These are phyloP conservation scores for Aspergillus sp. DNA, from an alignment of 2,329 filamentous ascomycete species.

Conservation along the genomic window DNA sequence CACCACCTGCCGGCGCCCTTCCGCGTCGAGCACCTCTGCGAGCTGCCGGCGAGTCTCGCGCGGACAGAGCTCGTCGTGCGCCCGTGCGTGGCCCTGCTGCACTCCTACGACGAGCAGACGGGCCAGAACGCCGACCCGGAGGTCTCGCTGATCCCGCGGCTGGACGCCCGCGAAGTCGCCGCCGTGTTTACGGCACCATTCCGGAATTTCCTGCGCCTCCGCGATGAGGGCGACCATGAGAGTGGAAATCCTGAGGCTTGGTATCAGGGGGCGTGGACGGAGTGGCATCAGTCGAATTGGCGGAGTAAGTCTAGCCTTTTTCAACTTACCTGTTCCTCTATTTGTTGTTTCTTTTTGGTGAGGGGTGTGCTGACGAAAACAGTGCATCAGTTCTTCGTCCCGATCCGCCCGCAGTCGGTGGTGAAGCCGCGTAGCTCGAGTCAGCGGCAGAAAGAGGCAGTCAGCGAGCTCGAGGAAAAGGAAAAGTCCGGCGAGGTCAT, in stretches of 20 bases:
- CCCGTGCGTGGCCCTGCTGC: slow-evolving; percentile 75
- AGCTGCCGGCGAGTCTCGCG: slow-evolving; percentile 73
- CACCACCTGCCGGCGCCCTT: slow-evolving; percentile 75
- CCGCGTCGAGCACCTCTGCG: slow-evolving; percentile 80
- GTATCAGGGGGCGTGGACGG: slow-evolving; percentile 81
- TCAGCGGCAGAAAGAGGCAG: slow-evolving; percentile 42
- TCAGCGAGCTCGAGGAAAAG: slow-evolving; percentile 45
- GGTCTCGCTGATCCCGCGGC: slow-evolving; percentile 69
- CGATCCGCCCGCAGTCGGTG: slow-evolving; percentile 68
- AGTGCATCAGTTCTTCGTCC: slow-evolving; percentile 91
- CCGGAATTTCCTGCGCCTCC: slow-evolving; percentile 69
- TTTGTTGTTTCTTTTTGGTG: background rate
- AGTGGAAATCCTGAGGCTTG: slow-evolving; percentile 57
- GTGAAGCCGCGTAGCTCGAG: slow-evolving; percentile 52
- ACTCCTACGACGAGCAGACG: slow-evolving; percentile 53
- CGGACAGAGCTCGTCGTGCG: slow-evolving; percentile 71
- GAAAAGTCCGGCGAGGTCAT: slow-evolving; percentile 45
- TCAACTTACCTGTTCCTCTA: background rate
- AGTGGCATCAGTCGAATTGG: slow-evolving; percentile 78
- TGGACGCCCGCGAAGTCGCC: slow-evolving; percentile 88
- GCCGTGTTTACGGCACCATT: slow-evolving; percentile 91
- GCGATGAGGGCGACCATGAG: slow-evolving; percentile 53
- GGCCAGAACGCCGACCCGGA: slow-evolving; percentile 55
- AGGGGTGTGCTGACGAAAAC: slow-evolving; percentile 15
- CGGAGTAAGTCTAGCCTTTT: slow-evolving; percentile 40